phyloP scores from a whole-genome alignment of 2,329 filamentous ascomycete species.

The Aspergillus chevalieri region DNA sequence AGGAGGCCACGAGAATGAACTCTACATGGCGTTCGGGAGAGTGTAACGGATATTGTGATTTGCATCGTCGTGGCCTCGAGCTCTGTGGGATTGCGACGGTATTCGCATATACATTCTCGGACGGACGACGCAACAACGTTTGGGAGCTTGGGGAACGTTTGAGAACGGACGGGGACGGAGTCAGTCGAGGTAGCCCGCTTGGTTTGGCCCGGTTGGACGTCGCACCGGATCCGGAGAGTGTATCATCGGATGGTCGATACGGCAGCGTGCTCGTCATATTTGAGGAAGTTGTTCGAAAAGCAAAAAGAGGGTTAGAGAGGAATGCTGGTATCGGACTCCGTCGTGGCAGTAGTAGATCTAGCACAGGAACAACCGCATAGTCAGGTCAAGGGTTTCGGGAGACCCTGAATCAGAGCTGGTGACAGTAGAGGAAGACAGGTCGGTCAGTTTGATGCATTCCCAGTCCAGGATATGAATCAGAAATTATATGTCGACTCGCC shows the following conservation, averaged over 20 bases:
- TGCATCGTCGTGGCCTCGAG: constrained; percentile 51
- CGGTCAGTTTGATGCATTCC: background rate
- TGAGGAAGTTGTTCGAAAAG: constrained; percentile 5
- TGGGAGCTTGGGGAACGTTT: constrained; percentile 46
- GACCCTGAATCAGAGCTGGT: background rate
- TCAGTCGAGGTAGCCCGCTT: constrained; percentile 51
- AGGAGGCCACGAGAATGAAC: constrained; percentile 94
- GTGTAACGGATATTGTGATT: constrained; percentile 70
- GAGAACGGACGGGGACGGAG: constrained; percentile 54
- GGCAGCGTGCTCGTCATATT: constrained; percentile 34
- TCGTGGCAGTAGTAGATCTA: constrained; percentile 1
- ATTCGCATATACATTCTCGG: constrained; percentile 14
- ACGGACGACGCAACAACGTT: constrained; percentile 32
- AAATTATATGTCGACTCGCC: background rate
- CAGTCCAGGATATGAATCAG: background rate
- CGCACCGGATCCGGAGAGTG: constrained; percentile 46
- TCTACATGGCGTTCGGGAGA: constrained; percentile 89
- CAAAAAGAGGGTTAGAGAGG: constrained; percentile 8
- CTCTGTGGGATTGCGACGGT: constrained; percentile 17
- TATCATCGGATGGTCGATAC: constrained; percentile 36
- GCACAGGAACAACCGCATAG: background rate
- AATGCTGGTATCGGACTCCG: constrained; percentile 8
- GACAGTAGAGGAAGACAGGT: background rate
- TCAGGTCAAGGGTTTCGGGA: background rate
- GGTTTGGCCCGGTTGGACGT: constrained; percentile 33